A percentile compares a stretch with the other conserved stretches of the same genome.
Conservation (phyloP, 2,329 filamentous ascomycete species). For the Colletotrichum sp. region DNA sequence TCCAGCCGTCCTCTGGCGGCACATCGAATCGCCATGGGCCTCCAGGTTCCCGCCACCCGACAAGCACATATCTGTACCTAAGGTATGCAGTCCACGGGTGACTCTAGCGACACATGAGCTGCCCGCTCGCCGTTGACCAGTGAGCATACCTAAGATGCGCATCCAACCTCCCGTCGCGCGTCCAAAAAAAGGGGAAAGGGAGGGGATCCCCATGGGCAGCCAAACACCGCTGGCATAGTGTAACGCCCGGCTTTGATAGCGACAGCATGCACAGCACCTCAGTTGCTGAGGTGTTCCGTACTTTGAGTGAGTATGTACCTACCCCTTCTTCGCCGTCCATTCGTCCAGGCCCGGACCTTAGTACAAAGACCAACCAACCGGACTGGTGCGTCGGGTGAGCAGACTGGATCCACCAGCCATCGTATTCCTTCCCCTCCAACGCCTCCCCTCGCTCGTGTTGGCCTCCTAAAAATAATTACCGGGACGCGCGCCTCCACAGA, state of each 20-base stretch:
- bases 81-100: not conserved
- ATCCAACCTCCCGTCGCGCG: not conserved
- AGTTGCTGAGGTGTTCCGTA: not conserved
- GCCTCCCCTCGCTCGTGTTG: constrained; percentile 12
- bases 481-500: constrained; percentile 9
- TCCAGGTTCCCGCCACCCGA: not conserved
- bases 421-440: constrained; percentile 14
- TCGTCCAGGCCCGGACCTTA: not conserved
- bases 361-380: not conserved
- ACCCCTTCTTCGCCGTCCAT: not conserved
- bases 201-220: not conserved
- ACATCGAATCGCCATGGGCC: not conserved
- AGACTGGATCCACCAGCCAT: constrained; percentile 9
- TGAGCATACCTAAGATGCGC: not conserved
- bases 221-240: not conserved
- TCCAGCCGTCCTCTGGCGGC: constrained; percentile 6
- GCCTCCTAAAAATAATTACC: constrained; percentile 17
- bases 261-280: not conserved
- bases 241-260: not conserved
- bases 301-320: not conserved
- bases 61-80: not conserved
- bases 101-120: not conserved
- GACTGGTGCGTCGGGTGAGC: not conserved
- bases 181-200: not conserved
- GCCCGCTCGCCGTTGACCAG: not conserved